Evolutionary conservation across 805 yeast species (phyloP).

Genomic region (Yamadazyma sp.): DNA sequence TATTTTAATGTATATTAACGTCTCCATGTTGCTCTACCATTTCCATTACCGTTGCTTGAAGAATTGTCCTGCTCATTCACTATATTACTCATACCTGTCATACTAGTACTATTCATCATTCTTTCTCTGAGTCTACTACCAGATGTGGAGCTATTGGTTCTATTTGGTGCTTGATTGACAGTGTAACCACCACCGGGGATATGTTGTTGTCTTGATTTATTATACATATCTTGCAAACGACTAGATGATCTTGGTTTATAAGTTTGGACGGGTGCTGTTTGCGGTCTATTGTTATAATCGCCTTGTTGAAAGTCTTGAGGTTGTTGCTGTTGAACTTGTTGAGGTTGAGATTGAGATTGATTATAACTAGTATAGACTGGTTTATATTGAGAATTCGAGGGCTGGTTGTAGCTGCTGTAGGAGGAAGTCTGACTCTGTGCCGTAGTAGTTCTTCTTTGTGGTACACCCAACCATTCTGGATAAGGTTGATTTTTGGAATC

Average conservation of each 20-base stretch:
- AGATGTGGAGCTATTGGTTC: constrained; percentile 26
- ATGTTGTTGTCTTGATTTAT: constrained; percentile 37
- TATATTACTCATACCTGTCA: constrained; percentile 14
- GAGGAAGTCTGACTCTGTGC: background rate
- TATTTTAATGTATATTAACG: no score
- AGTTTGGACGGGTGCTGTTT: constrained; percentile 4
- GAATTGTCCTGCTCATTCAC: constrained; percentile 1
- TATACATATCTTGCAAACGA: constrained; percentile 38
- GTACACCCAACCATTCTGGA: constrained; percentile 44
- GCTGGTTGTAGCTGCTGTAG: background rate
- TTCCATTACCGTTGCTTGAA: background rate
- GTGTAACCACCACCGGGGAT: constrained; percentile 30
- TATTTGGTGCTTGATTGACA: constrained; percentile 17
- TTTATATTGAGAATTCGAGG: constrained; percentile 16
- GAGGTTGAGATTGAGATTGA: constrained; percentile 10
- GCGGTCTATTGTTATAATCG: background rate
- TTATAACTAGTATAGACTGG: constrained; percentile 25
- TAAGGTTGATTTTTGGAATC: constrained; percentile 29
- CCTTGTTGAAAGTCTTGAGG: constrained; percentile 3
- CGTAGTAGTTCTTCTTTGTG: background rate
- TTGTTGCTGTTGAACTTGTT: constrained; percentile 6
- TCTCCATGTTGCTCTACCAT: background rate
- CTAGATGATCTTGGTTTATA: constrained; percentile 34
- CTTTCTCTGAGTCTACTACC: constrained; percentile 27
- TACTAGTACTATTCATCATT: constrained; percentile 20